Evolutionary conservation across 139 green algal species (phyloP).

Genomic region (Haematococcus lacustris): DNA sequence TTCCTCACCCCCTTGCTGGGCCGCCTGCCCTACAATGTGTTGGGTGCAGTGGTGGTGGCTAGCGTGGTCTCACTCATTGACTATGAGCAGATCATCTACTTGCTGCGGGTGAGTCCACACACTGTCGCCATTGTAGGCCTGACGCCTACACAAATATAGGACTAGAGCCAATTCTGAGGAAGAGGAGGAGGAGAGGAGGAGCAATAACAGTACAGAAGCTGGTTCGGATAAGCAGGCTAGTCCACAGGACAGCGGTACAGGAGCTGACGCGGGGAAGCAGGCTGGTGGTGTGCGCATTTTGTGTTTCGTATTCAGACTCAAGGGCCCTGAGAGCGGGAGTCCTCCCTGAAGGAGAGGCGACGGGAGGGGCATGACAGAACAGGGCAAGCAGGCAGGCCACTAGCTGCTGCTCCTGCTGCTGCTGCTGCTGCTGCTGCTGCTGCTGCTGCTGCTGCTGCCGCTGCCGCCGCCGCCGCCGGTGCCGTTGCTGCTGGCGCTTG

Average conservation of each 20-base stretch:
- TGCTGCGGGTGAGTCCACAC: conserved; percentile 29
- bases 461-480: too few relatives aligned
- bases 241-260: background rate
- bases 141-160: background rate
- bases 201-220: background rate
- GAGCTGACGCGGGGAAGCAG: background rate
- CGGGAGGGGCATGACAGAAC: too few relatives aligned
- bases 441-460: too few relatives aligned
- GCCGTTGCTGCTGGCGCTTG: too few relatives aligned
- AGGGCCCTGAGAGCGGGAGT: too few relatives aligned
- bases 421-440: too few relatives aligned
- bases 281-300: background rate
- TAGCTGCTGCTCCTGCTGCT: too few relatives aligned
- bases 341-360: too few relatives aligned
- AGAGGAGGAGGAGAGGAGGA: background rate
- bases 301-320: too few relatives aligned
- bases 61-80: conserved; percentile 61
- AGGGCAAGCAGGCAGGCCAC: too few relatives aligned
- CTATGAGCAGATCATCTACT: conserved; percentile 39
- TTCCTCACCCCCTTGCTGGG: conserved; percentile 66
- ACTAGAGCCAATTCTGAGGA: background rate
- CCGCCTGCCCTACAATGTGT: conserved; percentile 62
- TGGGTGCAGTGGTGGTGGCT: conserved; percentile 68
- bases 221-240: background rate
- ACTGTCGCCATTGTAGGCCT: background rate